Base-by-base conservation (phyloP, 228 moss, liverwort and hornwort genomes). In the Sphagnum magellanicum region DNA sequence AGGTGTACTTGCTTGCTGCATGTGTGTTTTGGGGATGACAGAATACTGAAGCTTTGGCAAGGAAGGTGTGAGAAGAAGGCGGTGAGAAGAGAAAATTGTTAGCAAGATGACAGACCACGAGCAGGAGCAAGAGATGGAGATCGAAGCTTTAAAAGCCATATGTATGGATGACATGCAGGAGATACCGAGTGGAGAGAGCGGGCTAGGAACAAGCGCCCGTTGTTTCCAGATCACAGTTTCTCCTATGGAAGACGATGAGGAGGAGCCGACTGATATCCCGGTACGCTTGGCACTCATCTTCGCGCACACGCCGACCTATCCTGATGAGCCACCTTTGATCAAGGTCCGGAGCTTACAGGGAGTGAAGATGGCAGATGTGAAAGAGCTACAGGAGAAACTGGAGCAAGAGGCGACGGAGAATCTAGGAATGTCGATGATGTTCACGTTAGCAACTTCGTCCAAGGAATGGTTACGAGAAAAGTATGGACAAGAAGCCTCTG, bases 341-440 rank as follows among this genome's bases (percentile, higher is more conserved):
- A 87, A 84, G 69, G 83, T 87, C 61, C 78, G 83, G 57, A 90
- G 89, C 49, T 72, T 98, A 68, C 92, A 92, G 71, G 98, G 98
- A 12, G 82, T 98, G 51, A 93, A 81, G 60, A 71, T 75, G 49
- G 52, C 76, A 10, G 98, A 90, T 74, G 85, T 94, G 68, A 78
- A 80, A 61, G 76, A 81, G 60, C 64, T 98, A 61, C 93, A 89
- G 72, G 50, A 74, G 67, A 80, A 83, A 74, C 52, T 98, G 70
- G 74, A 76, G 50, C 68, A 63, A 10, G 91, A 98, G 79, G 92
- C 75, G 64, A 16, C 63, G 17, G 90, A 92, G 60, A 98, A 98
- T 79, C 71, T 92, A 12, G 98, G 98, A 50, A 98, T 98, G 98
- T 93, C 98, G 70, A 98, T 98, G 98, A 92, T 98, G 70, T 98